Conservation (phyloP, 2,329 filamentous ascomycete genomes). For the Colletotrichum magnum region DNA sequence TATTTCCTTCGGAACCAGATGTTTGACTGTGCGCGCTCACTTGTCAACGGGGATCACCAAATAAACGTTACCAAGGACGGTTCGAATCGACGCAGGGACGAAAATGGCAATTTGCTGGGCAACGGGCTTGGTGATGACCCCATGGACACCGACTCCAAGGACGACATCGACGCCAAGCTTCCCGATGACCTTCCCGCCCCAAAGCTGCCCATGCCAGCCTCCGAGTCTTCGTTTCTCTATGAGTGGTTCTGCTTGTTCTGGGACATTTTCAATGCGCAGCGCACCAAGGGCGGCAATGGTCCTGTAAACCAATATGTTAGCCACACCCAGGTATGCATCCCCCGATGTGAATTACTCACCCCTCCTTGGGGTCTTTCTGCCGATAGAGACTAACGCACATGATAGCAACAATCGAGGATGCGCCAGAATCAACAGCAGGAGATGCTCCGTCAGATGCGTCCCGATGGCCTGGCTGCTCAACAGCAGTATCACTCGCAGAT, state of each 20-base stretch:
- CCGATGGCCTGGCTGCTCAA: conserved; percentile 64
- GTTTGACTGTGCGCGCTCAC: conserved; percentile 84
- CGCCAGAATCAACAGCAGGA: conserved; percentile 84
- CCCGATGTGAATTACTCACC: background rate
- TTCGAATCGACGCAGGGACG: conserved; percentile 76
- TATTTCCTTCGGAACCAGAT: conserved; percentile 91
- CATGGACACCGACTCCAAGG: conserved; percentile 88
- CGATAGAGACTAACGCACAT: conserved; percentile 23
- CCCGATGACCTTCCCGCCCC: conserved; percentile 86
- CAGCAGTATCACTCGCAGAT: conserved; percentile 73
- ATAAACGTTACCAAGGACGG: conserved; percentile 79
- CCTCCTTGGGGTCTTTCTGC: conserved; percentile 43
- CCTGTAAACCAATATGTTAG: conserved; percentile 82
- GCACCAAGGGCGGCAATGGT: conserved; percentile 74
- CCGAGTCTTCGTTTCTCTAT: conserved; percentile 87
- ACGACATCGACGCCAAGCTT: conserved; percentile 80
- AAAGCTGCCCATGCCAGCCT: conserved; percentile 74
- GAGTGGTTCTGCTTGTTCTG: conserved; percentile 99
- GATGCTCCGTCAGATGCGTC: conserved; percentile 80
- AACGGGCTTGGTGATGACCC: conserved; percentile 81
- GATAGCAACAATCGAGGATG: conserved; percentile 76
- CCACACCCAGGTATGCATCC: conserved; percentile 80
- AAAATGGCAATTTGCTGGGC: conserved; percentile 75
- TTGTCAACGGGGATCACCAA: conserved; percentile 76
- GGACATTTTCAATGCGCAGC: conserved; percentile 92